These are phyloP conservation scores for Butyriboletus loyo DNA, from an alignment of 768 basidiomycete species.

Conservation along the genomic window DNA sequence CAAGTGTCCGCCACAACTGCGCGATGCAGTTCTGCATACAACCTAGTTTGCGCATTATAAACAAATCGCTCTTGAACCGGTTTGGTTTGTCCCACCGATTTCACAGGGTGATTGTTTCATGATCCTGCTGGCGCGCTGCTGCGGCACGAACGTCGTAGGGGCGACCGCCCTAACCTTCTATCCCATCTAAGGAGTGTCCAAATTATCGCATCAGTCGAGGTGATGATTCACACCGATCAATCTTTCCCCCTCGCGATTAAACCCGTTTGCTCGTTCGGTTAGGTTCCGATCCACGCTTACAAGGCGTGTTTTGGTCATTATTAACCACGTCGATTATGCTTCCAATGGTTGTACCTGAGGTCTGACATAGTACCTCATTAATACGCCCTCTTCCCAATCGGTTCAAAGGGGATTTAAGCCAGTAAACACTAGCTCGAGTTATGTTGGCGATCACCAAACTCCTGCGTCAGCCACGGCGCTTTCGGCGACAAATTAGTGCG, in stretches of 20 bases:
- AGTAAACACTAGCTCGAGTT: neutral
- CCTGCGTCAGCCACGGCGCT: too few relatives aligned
- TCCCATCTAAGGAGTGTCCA: neutral
- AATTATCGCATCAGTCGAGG: conserved; percentile 1
- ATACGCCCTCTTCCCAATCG: neutral
- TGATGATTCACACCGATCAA: conserved; percentile 1
- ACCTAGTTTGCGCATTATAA: neutral
- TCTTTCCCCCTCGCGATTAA: neutral
- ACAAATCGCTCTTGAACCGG: neutral
- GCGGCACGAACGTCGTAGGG: neutral
- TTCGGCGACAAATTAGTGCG: neutral
- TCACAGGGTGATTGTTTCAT: neutral
- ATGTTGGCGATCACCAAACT: neutral
- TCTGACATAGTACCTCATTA: neutral
- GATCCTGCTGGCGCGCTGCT: neutral
- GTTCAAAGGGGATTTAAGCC: neutral
- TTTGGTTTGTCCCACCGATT: neutral
- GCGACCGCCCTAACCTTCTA: neutral
- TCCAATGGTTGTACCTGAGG: neutral
- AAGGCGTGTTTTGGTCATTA: conserved; percentile 10
- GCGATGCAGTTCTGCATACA: neutral
- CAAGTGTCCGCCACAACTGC: neutral
- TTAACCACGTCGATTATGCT: neutral
- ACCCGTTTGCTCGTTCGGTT: neutral
- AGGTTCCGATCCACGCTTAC: conserved; percentile 11